These are phyloP conservation scores for Suillus occidentalis DNA, from an alignment of 768 basidiomycete species.

Conservation along the genomic window DNA sequence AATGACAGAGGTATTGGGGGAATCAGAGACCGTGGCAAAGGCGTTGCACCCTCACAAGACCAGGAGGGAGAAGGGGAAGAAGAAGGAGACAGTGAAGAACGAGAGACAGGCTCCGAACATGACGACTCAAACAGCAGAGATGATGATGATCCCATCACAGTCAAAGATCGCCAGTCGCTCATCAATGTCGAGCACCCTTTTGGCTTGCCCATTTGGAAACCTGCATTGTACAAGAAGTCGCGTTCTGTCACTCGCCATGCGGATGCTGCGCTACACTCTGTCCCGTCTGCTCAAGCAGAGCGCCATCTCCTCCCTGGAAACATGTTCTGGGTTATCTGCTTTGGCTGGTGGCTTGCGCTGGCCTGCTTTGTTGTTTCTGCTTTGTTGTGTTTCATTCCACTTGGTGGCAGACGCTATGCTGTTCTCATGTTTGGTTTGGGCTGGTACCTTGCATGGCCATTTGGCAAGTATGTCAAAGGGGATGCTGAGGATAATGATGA, in stretches of 20 bases:
- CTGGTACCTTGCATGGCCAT: slow-evolving; percentile 98
- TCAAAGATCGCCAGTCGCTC: slow-evolving; percentile 94
- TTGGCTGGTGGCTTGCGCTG: slow-evolving; percentile 92
- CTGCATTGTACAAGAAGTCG: slow-evolving; percentile 96
- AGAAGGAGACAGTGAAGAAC: slow-evolving; percentile 35
- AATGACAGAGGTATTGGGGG: slow-evolving; percentile 35
- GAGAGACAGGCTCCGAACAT: slow-evolving; percentile 17
- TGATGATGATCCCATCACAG: slow-evolving; percentile 86
- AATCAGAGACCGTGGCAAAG: slow-evolving; percentile 40
- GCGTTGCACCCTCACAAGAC: slow-evolving; percentile 40
- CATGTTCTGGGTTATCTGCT: slow-evolving; percentile 84
- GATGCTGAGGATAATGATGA: slow-evolving; percentile 50
- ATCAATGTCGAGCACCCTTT: slow-evolving; percentile 99
- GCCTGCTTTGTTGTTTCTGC: slow-evolving; percentile 66
- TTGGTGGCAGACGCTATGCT: slow-evolving; percentile 82
- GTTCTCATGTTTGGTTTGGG: slow-evolving; percentile 88
- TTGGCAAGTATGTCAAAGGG: slow-evolving; percentile 97
- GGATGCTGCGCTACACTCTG: slow-evolving; percentile 88
- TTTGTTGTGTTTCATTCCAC: slow-evolving; percentile 70
- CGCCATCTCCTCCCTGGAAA: slow-evolving; percentile 93
- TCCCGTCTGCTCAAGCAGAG: slow-evolving; percentile 91
- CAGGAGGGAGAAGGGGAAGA: slow-evolving; percentile 37
- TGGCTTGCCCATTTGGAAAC: slow-evolving; percentile 99
- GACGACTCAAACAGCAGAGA: slow-evolving; percentile 15
- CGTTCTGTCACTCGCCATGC: slow-evolving; percentile 95